Conservation (phyloP, 2,329 filamentous ascomycete genomes). For the Blastomyces silverae region DNA sequence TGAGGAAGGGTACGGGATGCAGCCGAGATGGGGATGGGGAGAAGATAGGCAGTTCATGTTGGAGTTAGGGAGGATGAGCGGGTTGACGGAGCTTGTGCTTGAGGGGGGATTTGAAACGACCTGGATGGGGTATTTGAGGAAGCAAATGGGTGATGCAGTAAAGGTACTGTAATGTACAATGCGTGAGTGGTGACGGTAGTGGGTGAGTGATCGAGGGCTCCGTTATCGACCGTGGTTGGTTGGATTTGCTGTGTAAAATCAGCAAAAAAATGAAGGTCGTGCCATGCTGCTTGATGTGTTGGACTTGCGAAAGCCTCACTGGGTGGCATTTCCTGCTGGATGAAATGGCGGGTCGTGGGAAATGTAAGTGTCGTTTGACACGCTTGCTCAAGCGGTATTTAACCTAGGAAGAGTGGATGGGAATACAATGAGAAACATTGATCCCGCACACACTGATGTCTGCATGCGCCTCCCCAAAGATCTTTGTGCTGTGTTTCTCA, state of each 20-base stretch:
- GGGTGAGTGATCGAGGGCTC: background rate
- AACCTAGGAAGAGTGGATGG: background rate
- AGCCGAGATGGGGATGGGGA: background rate
- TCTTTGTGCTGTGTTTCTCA: background rate
- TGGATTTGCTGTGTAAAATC: background rate
- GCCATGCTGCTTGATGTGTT: background rate
- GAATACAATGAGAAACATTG: no score
- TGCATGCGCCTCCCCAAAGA: background rate
- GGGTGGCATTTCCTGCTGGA: background rate
- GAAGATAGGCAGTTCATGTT: background rate
- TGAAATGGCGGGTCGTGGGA: background rate
- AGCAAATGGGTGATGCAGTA: background rate
- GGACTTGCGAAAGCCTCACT: background rate
- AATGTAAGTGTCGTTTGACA: background rate
- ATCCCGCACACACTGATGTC: no score
- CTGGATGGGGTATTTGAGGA: background rate
- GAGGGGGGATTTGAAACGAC: background rate
- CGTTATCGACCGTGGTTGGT: background rate
- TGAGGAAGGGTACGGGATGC: background rate
- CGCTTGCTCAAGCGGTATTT: background rate
- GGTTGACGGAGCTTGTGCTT: conserved; percentile 1
- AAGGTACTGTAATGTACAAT: background rate
- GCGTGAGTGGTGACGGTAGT: background rate
- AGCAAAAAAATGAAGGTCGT: background rate
- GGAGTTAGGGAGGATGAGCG: background rate